These are phyloP conservation scores for Eucalyptus tenuipes DNA, from an alignment of 345 rosid genomes.

Conservation along the genomic window DNA sequence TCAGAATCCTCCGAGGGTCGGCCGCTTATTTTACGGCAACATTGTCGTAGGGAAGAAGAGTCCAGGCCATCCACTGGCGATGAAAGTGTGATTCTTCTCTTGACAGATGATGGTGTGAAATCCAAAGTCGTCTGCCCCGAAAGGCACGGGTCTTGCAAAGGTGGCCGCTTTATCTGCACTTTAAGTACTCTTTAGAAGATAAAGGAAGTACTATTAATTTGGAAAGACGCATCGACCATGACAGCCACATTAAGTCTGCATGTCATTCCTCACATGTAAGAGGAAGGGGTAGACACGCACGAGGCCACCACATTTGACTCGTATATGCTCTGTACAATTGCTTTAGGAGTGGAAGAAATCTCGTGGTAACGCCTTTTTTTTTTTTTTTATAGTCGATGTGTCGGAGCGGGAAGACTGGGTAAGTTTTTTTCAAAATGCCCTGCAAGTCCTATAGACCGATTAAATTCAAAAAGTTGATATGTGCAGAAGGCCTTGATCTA, in stretches of 20 bases:
- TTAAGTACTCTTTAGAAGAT: not conserved
- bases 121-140: not conserved
- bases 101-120: not conserved
- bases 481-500: not conserved
- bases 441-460: not conserved
- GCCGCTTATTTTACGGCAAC: no score
- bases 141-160: not conserved
- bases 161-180: not conserved
- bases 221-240: not conserved
- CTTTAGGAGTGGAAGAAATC: not conserved
- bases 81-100: rapidly evolving
- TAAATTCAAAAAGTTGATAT: not conserved
- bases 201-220: not conserved
- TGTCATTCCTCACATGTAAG: not conserved
- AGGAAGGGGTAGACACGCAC: not conserved
- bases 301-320: not conserved
- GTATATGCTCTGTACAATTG: not conserved
- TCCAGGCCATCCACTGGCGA: not conserved
- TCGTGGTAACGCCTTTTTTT: not conserved
- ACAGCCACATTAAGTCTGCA: not conserved
- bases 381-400: not conserved
- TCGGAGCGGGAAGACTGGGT: not conserved
- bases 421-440: rapidly evolving
- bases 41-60: not conserved
- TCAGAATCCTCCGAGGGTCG: not conserved